Evolutionary conservation across 164 flowering plant species (phyloP).

Genomic region (Magnolia sinica): DNA sequence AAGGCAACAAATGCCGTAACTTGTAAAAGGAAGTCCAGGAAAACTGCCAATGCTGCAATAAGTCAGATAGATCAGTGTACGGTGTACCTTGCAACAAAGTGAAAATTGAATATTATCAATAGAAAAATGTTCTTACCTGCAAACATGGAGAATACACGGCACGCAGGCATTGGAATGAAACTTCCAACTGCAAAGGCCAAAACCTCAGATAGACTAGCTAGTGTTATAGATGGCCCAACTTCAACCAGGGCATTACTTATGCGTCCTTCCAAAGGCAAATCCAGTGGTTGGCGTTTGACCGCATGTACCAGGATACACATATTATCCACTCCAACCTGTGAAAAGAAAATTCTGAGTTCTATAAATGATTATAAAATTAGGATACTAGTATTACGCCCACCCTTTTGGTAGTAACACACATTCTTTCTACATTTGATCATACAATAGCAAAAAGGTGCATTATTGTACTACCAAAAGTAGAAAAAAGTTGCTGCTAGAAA

Average conservation of each 20-base stretch:
- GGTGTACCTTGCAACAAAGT: not conserved
- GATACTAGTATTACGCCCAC: not conserved
- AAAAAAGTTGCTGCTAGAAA: not conserved
- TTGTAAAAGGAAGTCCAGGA: slow-evolving; percentile 95
- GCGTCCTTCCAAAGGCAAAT: slow-evolving; percentile 76
- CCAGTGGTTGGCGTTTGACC: slow-evolving; percentile 76
- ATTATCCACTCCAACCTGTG: slow-evolving; percentile 97
- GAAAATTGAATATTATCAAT: not conserved
- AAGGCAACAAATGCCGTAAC: slow-evolving; percentile 96
- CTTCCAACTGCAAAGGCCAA: slow-evolving; percentile 97
- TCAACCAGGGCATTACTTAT: slow-evolving; percentile 93
- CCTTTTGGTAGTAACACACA: too few species aligned
- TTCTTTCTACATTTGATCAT: too few species aligned
- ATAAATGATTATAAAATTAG: not conserved
- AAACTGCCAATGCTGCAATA: slow-evolving; percentile 87
- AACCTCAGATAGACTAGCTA: slow-evolving; percentile 90
- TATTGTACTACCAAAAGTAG: not conserved
- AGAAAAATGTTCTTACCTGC: slow-evolving; percentile 62
- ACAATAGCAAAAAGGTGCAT: not conserved
- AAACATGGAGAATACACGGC: slow-evolving; percentile 98
- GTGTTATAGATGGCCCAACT: slow-evolving; percentile 96
- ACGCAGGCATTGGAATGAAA: slow-evolving; percentile 98
- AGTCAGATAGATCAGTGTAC: slow-evolving; percentile 6
- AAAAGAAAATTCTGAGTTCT: not conserved
- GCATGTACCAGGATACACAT: slow-evolving; percentile 97